Base-by-base conservation (phyloP, 2,329 filamentous ascomycete genomes). In the Beauveria medogensis region DNA sequence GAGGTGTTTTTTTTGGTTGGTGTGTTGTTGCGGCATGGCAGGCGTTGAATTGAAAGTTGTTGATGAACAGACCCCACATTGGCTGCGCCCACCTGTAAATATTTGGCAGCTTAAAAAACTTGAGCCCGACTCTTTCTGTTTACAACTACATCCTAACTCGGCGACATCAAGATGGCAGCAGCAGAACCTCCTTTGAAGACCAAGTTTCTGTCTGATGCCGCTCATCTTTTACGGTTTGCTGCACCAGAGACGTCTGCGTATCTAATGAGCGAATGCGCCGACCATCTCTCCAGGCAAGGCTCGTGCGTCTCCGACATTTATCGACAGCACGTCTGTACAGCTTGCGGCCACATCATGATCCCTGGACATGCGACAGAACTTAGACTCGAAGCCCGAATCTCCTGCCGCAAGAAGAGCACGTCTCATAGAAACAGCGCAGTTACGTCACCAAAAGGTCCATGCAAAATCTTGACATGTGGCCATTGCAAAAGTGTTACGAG, bases 341-440 rank as follows among this genome's bases (percentile, higher is more conserved):
- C 78, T 56, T 89, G 86, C 67, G 85, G 86, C 18, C 78, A 81
- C 63, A 83, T 88, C 44, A 78, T 86, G 73, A 73, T 86, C 4
- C 73, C 77, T 1, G 83, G 84, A 0, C 77, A 78, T 9, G 74
- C 72, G 2, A 75, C 74, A 48, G 65, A 65, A 9, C 53, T 82
- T 9, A 73, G 72, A 16, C 68, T 82, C 2, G 70, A 78, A 26
- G 63, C 69, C 1, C 62, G 57, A 41, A 67, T 47, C 60, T 53
- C 47, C 24, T 62, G 22, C 9, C 22, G 44, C 59, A 56, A 54
- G 37, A 47, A 48, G 10, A 53, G 16, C 28, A 26, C 8, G 16
- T 40, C 34, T 20, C 51, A n/a, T 41, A 24, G n/a, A 16, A 26
- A 22, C 10, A 20, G n/a, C 24, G 24, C n/a, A 3, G 18, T 34